Conservation (phyloP, 441 rosid genomes). For the Bruguiera hainesii region DNA sequence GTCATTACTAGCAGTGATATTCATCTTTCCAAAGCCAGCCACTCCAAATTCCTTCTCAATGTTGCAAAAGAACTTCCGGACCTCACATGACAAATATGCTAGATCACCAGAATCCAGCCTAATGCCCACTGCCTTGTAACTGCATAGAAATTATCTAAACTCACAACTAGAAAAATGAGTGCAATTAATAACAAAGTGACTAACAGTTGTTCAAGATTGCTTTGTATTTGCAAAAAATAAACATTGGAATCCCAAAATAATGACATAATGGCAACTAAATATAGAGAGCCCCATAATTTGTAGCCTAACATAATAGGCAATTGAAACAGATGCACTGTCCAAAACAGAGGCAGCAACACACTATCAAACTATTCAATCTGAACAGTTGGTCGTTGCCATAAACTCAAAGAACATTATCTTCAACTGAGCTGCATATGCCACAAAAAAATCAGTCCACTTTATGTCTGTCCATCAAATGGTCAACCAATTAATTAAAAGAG, state of each 20-base stretch:
- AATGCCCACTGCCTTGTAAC: conserved; percentile 81
- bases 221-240: background rate
- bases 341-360: conserved; percentile 4
- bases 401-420: background rate
- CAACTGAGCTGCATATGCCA: too few species aligned
- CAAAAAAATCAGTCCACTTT: too few species aligned
- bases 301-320: background rate
- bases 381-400: background rate
- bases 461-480: background rate
- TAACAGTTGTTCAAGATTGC: too few species aligned
- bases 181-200: background rate
- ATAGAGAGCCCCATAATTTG: background rate
- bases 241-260: conserved; percentile 8
- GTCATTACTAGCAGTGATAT: conserved; percentile 91
- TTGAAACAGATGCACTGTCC: background rate
- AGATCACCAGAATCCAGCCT: conserved; percentile 96
- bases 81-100: conserved; percentile 73
- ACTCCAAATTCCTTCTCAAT: conserved; percentile 72
- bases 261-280: background rate
- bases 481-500: background rate
- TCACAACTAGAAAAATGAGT: conserved; percentile 15
- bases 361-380: conserved; percentile 4
- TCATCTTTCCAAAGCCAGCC: conserved; percentile 62
- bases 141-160: conserved; percentile 35
- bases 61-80: conserved; percentile 57